phyloP scores from a whole-genome alignment of 495 filamentous ascomycete species.

The Hypoxylon intermedium region DNA sequence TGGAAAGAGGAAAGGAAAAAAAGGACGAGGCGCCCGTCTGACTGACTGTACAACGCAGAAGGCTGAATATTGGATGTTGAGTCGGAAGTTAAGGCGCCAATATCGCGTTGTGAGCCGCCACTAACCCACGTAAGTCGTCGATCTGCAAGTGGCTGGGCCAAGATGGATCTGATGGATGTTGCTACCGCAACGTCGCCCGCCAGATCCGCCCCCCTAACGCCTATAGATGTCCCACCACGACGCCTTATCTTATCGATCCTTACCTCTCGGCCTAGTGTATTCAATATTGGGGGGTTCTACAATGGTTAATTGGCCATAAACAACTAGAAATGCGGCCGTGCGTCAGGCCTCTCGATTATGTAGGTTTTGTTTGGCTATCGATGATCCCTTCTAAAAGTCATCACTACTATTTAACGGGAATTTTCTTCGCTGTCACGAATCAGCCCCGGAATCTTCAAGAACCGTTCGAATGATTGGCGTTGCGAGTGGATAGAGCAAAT shows the following conservation, averaged over 20 bases:
- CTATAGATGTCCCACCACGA: no score
- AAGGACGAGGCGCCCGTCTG: constrained; percentile 12
- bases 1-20: background rate
- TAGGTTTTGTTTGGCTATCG: constrained; percentile 20
- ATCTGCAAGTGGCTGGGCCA: constrained; percentile 12
- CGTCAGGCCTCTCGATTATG: constrained; percentile 15
- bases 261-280: no score
- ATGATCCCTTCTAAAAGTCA: constrained; percentile 8
- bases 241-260: no score
- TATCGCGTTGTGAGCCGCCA: constrained; percentile 28
- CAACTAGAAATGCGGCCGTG: constrained; percentile 7
- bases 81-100: constrained; percentile 26
- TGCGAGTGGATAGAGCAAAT: background rate
- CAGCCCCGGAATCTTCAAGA: constrained; percentile 6
- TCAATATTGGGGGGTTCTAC: background rate
- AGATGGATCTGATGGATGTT: constrained; percentile 4
- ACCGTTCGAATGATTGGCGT: background rate
- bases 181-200: constrained; percentile 27
- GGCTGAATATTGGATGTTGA: constrained; percentile 3
- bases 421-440: constrained; percentile 25
- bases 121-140: constrained; percentile 15
- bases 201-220: background rate
- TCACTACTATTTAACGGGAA: background rate
- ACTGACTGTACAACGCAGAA: constrained; percentile 28
- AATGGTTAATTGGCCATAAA: constrained; percentile 13